Percentiles rank a stretch among this genome's conserved stretches.
Conservation (phyloP, 768 basidiomycete genomes). For the Suillus americanus region DNA sequence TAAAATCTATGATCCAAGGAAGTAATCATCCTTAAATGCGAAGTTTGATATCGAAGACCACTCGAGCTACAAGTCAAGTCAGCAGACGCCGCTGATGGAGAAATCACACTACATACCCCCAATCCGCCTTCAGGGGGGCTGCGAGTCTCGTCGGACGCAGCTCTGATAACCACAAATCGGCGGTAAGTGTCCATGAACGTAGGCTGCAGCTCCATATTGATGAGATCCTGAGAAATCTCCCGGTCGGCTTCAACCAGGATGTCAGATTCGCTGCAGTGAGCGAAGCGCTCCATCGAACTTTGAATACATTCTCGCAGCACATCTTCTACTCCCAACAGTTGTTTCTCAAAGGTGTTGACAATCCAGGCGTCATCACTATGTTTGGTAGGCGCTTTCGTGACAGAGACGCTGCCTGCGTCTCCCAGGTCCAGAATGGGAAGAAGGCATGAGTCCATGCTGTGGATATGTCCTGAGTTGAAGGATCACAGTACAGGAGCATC, state of each 20-base stretch:
- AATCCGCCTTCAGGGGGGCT: not conserved
- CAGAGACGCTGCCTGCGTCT: slow-evolving; percentile 54
- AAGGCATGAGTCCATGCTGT: slow-evolving; percentile 13
- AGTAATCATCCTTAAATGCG: slow-evolving; percentile 61
- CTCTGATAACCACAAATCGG: slow-evolving; percentile 61
- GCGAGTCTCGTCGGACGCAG: slow-evolving; percentile 29
- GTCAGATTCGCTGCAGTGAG: slow-evolving; percentile 35
- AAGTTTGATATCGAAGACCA: slow-evolving; percentile 47
- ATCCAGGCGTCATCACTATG: slow-evolving; percentile 26
- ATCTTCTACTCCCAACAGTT: slow-evolving; percentile 29
- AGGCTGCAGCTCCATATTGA: slow-evolving; percentile 61
- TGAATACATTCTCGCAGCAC: slow-evolving; percentile 41
- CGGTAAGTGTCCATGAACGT: slow-evolving; percentile 58
- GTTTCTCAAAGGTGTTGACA: not conserved
- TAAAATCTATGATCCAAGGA: slow-evolving; percentile 14
- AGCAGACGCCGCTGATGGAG: slow-evolving; percentile 5
- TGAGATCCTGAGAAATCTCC: slow-evolving; percentile 50
- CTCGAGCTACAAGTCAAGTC: slow-evolving; percentile 48
- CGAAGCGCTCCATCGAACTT: slow-evolving; percentile 17
- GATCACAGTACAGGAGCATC: not conserved
- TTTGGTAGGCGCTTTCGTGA: slow-evolving; percentile 48
- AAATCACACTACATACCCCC: slow-evolving; percentile 44
- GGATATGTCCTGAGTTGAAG: slow-evolving; percentile 6
- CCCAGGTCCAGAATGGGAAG: slow-evolving; percentile 32
- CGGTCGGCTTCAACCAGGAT: slow-evolving; percentile 37